Evolutionary conservation across 2,329 filamentous ascomycete species (phyloP), one percentile per base, ranked within the genome.

Genomic region (Venturia carpophila): DNA sequence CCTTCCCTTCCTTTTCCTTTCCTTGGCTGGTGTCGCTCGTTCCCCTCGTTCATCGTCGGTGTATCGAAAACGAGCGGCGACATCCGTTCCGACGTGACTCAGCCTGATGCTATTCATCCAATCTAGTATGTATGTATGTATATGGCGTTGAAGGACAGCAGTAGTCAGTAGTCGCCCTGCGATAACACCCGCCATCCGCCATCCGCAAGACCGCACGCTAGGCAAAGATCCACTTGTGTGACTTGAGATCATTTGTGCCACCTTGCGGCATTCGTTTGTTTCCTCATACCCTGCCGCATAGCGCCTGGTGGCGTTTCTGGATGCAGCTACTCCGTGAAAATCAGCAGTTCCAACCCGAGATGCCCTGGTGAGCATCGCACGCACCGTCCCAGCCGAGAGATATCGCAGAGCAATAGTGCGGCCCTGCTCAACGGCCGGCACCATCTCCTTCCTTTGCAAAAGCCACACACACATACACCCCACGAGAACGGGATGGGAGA

Each of bases 271-370:
- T 52, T 52, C 47, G 2, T 52, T 52, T 10, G 47, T 52, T 49
- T 49, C 27, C 47, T 17, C 47, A 52, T 17, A 27, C 47, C 47
- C 47, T 52, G 47, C 47, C 47, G 21, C 24, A 52, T 21, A 27
- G 47, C 21, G n/a, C 45, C 45, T 49, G 42, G n/a, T 49, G 45
- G 45, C 45, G 45, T 49, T 49, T 49, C n/a, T 49, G 45, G 45
- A 47, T 10, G 24, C n/a, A 21, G 45, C 45, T 47, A 5, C 2
- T 34, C 30, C 30, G 30, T 34, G 30, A 34, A 34, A 34, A 34
- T 34, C 19, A n/a, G n/a, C n/a, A 24, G 9, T 15, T 52, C 21
- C 21, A 52, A 5, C 21, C n/a, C 45, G 45, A 24, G n/a, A 49
- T 24, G n/a, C 45, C 45, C 45, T 49, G n/a, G 19, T 45, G 42